phyloP scores from a whole-genome alignment of 352 stramenopile species.

The Pythium sp. region DNA sequence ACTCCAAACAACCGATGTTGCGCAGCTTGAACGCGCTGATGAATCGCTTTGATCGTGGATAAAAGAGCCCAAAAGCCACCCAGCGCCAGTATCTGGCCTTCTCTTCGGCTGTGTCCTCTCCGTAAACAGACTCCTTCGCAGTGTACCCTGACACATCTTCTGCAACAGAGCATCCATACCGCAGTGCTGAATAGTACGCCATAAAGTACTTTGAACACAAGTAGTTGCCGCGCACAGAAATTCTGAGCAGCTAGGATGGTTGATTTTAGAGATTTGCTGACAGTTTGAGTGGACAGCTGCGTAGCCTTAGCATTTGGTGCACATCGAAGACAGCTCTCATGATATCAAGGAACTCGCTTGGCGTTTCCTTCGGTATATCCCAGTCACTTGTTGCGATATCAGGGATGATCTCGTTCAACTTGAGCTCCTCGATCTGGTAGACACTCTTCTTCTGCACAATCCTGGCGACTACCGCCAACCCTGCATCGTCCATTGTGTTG shows the following conservation, averaged over 20 bases:
- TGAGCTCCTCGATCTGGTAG: slow-evolving; percentile 5
- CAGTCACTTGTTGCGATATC: neutral
- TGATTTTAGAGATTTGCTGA: too few species aligned
- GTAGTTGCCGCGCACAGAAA: neutral
- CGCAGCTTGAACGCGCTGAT: slow-evolving; percentile 1
- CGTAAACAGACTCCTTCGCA: neutral
- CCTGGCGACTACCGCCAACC: slow-evolving; percentile 13
- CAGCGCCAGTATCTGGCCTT: slow-evolving; percentile 15
- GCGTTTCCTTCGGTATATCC: neutral
- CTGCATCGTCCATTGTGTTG: neutral
- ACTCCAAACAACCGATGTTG: neutral
- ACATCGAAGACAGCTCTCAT: neutral
- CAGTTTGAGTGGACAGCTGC: neutral
- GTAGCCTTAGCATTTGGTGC: neutral
- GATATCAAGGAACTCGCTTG: slow-evolving; percentile 9
- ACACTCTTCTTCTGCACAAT: slow-evolving; percentile 5
- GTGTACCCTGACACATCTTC: neutral
- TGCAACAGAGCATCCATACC: neutral
- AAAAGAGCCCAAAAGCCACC: slow-evolving; percentile 23
- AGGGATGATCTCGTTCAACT: neutral
- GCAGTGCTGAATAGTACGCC: neutral
- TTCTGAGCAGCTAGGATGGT: neutral
- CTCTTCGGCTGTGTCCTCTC: neutral
- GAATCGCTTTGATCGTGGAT: slow-evolving; percentile 19
- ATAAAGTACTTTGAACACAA: slow-evolving; percentile 4